A percentile compares a stretch with the other conserved stretches of the same genome.
These are phyloP conservation scores for Saussurea involucrata DNA, from an alignment of 129 eudicot genomes.

Conservation along the genomic window DNA sequence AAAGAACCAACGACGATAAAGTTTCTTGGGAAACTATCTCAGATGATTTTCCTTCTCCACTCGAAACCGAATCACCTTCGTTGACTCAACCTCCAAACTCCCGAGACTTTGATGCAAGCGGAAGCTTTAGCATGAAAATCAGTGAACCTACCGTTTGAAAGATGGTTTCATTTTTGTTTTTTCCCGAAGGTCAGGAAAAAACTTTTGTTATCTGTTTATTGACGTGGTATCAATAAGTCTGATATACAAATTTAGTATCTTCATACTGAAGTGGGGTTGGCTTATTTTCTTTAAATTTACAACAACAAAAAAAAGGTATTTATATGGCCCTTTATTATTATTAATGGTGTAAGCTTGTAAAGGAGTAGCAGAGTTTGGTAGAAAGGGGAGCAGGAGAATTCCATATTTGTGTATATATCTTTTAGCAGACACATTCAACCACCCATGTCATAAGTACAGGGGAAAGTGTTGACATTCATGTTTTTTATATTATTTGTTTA, in stretches of 20 bases:
- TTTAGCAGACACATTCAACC: slow-evolving; percentile 17
- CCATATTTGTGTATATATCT: slow-evolving; percentile 22
- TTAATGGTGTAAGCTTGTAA: slow-evolving; percentile 30
- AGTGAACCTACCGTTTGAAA: background rate
- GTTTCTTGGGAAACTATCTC: slow-evolving; percentile 53
- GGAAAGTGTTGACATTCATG: slow-evolving; percentile 8
- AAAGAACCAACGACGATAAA: slow-evolving; percentile 27
- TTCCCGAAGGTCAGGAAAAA: background rate
- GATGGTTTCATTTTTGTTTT: background rate
- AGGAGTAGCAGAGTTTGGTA: slow-evolving; percentile 12
- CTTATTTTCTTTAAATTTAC: slow-evolving; percentile 6
- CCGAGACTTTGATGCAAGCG: slow-evolving; percentile 24
- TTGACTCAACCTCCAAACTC: slow-evolving; percentile 44
- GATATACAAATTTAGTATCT: background rate
- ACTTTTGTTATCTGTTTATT: background rate
- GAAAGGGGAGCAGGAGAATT: slow-evolving; percentile 13
- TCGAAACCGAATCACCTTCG: slow-evolving; percentile 48
- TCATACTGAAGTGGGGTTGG: background rate
- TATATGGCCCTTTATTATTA: background rate
- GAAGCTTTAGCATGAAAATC: background rate
- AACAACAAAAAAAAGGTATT: background rate
- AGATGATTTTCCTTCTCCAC: slow-evolving; percentile 46
- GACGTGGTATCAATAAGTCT: background rate
- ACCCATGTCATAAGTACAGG: slow-evolving; percentile 23
- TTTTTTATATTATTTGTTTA: background rate